Conservation (phyloP, 2,329 filamentous ascomycete genomes). For the Arthrobotrys musiformis region DNA sequence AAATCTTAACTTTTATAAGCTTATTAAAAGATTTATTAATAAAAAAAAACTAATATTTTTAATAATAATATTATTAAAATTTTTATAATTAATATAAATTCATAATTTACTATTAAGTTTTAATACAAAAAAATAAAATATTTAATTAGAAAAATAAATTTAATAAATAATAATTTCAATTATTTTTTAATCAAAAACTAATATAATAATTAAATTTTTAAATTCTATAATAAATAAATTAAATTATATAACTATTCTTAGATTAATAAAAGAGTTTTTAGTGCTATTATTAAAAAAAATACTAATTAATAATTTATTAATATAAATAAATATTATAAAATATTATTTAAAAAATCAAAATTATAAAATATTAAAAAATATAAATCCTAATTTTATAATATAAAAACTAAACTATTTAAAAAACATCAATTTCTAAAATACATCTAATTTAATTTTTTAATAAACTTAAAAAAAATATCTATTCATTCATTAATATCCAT, state of each 20-base stretch:
- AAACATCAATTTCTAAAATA: neutral
- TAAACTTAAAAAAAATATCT: no score
- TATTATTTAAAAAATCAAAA: constrained; percentile 14
- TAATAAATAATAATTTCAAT: neutral
- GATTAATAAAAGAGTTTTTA: neutral
- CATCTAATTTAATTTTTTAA: neutral
- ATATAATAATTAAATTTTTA: neutral
- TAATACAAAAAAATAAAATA: no score
- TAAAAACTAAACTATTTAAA: neutral
- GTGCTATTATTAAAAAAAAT: no score
- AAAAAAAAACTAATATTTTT: neutral
- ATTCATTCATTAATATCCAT: no score
- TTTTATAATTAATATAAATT: no score
- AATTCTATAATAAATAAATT: neutral
- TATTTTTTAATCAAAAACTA: neutral
- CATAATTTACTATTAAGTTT: no score
- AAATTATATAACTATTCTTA: neutral
- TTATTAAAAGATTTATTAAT: constrained; percentile 31
- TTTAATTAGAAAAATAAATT: constrained; percentile 16
- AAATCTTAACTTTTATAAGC: constrained; percentile 18
- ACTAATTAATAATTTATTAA: constrained; percentile 15
- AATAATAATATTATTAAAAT: neutral
- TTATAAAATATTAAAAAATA: neutral
- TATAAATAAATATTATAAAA: neutral
- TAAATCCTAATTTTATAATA: no score